A percentile compares a stretch with the other conserved stretches of the same genome.
Conservation (phyloP, 352 stramenopile genomes). For the Achlya hypogyna region DNA sequence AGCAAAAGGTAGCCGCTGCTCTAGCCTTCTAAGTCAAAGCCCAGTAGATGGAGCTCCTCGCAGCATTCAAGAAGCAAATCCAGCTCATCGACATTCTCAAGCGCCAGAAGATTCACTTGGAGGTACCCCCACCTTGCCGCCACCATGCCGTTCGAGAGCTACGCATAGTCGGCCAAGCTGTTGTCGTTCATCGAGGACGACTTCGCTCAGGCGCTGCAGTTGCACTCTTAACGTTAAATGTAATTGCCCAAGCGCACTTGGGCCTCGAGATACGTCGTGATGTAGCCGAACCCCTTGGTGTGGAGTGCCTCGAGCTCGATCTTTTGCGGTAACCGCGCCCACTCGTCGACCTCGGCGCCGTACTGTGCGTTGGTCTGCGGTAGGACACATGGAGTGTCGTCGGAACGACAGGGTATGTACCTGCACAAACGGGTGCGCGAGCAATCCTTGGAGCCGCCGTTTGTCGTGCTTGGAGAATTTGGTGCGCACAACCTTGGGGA, state of each 20-base stretch:
- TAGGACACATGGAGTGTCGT: not conserved
- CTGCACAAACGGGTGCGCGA: slow-evolving; percentile 50
- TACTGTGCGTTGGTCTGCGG: slow-evolving; percentile 43
- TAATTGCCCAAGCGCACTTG: slow-evolving; percentile 29
- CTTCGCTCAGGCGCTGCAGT: slow-evolving; percentile 67
- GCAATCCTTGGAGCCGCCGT: slow-evolving; percentile 32
- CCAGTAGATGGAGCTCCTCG: slow-evolving; percentile 47
- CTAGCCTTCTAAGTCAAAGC: not conserved
- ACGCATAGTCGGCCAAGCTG: slow-evolving; percentile 65
- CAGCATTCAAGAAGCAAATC: slow-evolving; percentile 81
- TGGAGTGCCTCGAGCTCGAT: slow-evolving; percentile 77
- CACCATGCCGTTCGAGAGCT: not conserved
- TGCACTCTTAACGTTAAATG: slow-evolving; percentile 28
- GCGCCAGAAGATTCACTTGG: slow-evolving; percentile 77
- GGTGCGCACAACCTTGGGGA: slow-evolving; percentile 51
- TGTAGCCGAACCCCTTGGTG: slow-evolving; percentile 62
- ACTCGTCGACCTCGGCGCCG: slow-evolving; percentile 43
- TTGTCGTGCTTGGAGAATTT: slow-evolving; percentile 46
- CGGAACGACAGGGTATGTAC: slow-evolving; percentile 23
- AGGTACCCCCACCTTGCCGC: slow-evolving; percentile 30
- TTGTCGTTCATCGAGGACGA: slow-evolving; percentile 78
- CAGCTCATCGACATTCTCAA: slow-evolving; percentile 83
- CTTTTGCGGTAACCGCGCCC: slow-evolving; percentile 54
- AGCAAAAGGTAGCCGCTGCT: slow-evolving; percentile 53
- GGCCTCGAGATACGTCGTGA: slow-evolving; percentile 45